Evolutionary conservation across 768 basidiomycete species (phyloP).

Genomic region (Mycena filopes): DNA sequence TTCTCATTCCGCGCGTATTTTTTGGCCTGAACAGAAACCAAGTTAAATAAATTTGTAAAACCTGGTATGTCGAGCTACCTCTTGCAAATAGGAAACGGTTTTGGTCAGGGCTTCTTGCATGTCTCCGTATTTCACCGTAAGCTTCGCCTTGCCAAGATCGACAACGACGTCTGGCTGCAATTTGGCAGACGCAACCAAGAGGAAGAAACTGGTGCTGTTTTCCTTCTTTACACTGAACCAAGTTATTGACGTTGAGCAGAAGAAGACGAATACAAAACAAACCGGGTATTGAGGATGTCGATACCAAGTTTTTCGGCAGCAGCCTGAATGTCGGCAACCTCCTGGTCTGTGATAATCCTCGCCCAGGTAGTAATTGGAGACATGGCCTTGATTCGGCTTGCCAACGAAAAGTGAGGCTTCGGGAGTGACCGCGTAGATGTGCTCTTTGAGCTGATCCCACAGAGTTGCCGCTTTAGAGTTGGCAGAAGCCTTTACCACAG

Average conservation of each 20-base stretch:
- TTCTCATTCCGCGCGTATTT: slow-evolving; percentile 79
- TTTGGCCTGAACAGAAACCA: slow-evolving; percentile 68
- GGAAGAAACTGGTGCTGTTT: slow-evolving; percentile 66
- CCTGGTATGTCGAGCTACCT: slow-evolving; percentile 51
- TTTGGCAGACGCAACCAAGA: slow-evolving; percentile 79
- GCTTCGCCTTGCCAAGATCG: slow-evolving; percentile 52
- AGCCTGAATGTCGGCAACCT: slow-evolving; percentile 79
- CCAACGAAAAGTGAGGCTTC: slow-evolving; percentile 80
- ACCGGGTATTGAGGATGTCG: slow-evolving; percentile 88
- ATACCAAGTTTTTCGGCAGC: slow-evolving; percentile 81
- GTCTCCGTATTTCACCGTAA: slow-evolving; percentile 83
- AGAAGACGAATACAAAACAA: slow-evolving; percentile 12
- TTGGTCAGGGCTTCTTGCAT: slow-evolving; percentile 67
- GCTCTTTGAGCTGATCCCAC: slow-evolving; percentile 78
- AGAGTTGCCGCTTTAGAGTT: slow-evolving; percentile 66
- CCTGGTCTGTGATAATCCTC: slow-evolving; percentile 76
- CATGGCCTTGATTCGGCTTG: slow-evolving; percentile 79
- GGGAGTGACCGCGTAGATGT: slow-evolving; percentile 77
- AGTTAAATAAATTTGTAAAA: slow-evolving; percentile 1
- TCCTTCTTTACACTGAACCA: slow-evolving; percentile 74
- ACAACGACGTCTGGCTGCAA: slow-evolving; percentile 56
- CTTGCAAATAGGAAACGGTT: slow-evolving; percentile 63
- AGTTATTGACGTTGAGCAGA: slow-evolving; percentile 11
- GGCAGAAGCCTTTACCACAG: slow-evolving; percentile 68
- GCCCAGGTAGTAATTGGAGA: slow-evolving; percentile 89